These are phyloP conservation scores for Brassica hybrid DNA, from an alignment of 441 rosid genomes.

Conservation along the genomic window DNA sequence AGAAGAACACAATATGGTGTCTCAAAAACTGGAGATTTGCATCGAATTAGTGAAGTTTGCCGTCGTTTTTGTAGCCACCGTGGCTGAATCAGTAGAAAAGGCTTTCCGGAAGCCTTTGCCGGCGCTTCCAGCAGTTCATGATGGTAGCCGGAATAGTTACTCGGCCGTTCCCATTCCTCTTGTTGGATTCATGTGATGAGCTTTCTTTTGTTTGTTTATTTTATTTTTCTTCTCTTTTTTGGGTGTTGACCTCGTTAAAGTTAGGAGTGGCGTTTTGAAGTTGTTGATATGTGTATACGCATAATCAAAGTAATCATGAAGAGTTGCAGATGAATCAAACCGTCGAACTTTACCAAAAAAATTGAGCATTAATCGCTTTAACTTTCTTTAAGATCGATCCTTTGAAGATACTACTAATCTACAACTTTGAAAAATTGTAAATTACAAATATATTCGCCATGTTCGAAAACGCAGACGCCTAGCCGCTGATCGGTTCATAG, in stretches of 20 bases:
- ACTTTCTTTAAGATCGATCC: constrained; percentile 3
- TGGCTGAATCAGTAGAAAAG: constrained; percentile 55
- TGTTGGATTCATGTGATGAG: constrained; percentile 51
- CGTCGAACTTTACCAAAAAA: not conserved
- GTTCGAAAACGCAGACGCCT: too few species aligned
- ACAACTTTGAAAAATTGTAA: not conserved
- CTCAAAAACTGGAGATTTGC: constrained; percentile 61
- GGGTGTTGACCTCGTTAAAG: not conserved
- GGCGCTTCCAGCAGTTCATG: constrained; percentile 14
- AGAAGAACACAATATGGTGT: constrained; percentile 44
- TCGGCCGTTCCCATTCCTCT: constrained; percentile 45
- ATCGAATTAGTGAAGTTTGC: constrained; percentile 53
- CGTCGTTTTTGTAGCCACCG: constrained; percentile 50
- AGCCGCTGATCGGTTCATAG: too few species aligned
- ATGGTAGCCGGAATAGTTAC: constrained; percentile 28
- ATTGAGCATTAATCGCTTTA: constrained; percentile 8
- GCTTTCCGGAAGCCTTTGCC: constrained; percentile 43
- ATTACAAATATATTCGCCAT: not conserved
- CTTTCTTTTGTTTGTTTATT: not conserved
- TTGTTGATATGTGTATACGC: constrained; percentile 34
- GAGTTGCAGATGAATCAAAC: constrained; percentile 26
- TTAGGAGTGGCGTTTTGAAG: constrained; percentile 31
- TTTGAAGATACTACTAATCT: not conserved
- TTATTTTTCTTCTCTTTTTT: constrained; percentile 21
- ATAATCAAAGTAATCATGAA: constrained; percentile 14